Percentiles rank a stretch among this genome's conserved stretches.
These are phyloP conservation scores for Wallacemonas sp. DNA, from an alignment of 208 protist genomes.

Conservation along the genomic window DNA sequence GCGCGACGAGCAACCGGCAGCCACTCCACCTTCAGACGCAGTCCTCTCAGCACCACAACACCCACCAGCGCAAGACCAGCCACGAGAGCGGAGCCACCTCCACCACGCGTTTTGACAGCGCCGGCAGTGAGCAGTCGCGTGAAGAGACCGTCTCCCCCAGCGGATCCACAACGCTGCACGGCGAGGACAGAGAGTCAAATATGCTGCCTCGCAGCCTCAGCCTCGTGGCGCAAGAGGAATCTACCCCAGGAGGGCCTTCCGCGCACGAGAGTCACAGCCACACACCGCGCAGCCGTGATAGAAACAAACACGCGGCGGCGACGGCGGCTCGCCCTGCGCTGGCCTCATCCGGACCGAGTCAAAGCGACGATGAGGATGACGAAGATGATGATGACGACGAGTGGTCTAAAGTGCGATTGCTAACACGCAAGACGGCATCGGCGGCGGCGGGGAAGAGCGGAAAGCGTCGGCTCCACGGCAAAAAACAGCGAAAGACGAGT, in stretches of 20 bases:
- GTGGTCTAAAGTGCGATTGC: conserved; percentile 7
- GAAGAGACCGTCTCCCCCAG: not conserved
- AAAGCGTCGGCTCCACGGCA: no score
- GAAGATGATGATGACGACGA: conserved; percentile 8
- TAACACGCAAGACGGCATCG: no score
- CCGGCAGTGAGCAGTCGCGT: not conserved
- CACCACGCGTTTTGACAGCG: not conserved
- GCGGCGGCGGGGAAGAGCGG: no score
- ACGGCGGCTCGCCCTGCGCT: not conserved
- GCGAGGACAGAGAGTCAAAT: not conserved
- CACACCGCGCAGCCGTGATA: no score
- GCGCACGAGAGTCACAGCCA: no score
- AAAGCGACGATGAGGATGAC: not conserved
- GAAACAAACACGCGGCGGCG: no score
- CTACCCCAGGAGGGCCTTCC: not conserved
- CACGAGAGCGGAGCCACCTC: not conserved
- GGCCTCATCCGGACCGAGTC: not conserved
- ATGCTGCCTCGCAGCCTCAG: not conserved
- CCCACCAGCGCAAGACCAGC: not conserved
- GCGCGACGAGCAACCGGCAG: conserved; percentile 5
- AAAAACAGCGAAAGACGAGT: no score
- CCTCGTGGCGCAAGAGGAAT: not conserved
- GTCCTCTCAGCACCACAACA: no score
- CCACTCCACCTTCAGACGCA: not conserved
- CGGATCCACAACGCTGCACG: conserved; percentile 4